Conservation (phyloP, 768 basidiomycete genomes). For the Trametes cingulata region DNA sequence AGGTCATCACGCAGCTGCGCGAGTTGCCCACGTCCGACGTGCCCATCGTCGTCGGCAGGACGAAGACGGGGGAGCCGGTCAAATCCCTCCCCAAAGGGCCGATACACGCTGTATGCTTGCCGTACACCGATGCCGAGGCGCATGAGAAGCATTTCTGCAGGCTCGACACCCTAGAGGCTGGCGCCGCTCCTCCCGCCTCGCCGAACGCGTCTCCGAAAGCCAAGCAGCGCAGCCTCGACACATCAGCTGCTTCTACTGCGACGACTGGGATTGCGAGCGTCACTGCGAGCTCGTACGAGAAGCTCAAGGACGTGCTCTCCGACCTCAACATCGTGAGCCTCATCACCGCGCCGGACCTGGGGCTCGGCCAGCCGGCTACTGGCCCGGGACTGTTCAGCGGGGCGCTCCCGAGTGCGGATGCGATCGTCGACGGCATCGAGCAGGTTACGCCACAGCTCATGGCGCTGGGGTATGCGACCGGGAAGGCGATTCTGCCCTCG, state of each 20-base stretch:
- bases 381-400: conserved; percentile 70
- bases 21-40: conserved; percentile 52
- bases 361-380: conserved; percentile 73
- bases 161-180: conserved; percentile 33
- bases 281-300: conserved; percentile 49
- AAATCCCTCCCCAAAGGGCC: conserved; percentile 49
- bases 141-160: conserved; percentile 59
- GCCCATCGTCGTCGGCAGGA: conserved; percentile 24
- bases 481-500: conserved; percentile 61
- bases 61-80: conserved; percentile 20
- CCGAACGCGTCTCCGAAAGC: conserved; percentile 4
- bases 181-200: background rate
- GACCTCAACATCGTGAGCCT: conserved; percentile 65
- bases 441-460: conserved; percentile 77
- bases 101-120: conserved; percentile 79
- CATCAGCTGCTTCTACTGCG: background rate
- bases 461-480: conserved; percentile 77
- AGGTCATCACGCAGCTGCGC: conserved; percentile 71
- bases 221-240: background rate
- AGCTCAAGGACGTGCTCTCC: conserved; percentile 51
- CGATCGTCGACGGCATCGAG: conserved; percentile 65
- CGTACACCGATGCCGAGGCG: conserved; percentile 60
- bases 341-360: conserved; percentile 60
- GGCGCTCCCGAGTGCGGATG: conserved; percentile 72
- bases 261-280: conserved; percentile 38